Conservation (phyloP, 257 asterid species). For the Plantago major region DNA sequence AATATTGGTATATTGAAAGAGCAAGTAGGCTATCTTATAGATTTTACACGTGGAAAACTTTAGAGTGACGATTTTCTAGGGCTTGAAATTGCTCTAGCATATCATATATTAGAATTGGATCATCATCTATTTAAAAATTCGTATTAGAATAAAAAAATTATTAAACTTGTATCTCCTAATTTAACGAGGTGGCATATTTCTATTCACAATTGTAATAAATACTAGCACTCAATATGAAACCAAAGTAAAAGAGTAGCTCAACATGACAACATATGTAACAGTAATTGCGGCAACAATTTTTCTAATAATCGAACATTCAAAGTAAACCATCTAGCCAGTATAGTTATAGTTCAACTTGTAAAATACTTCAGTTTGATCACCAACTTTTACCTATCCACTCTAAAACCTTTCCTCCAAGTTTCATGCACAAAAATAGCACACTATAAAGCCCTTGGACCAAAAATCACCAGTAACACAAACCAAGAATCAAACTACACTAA, state of each 20-base stretch:
- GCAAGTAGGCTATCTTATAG: too few relatives aligned
- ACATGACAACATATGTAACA: slow-evolving; percentile 34
- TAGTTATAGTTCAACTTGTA: background rate
- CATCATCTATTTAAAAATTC: too few relatives aligned
- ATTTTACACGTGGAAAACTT: too few relatives aligned
- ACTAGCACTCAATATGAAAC: background rate
- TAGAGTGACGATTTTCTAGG: too few relatives aligned
- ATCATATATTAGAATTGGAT: too few relatives aligned
- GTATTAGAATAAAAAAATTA: too few relatives aligned
- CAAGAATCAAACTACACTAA: background rate
- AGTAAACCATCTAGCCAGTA: background rate
- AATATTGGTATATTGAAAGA: too few relatives aligned
- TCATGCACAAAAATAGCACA: background rate
- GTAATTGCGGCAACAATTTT: slow-evolving; percentile 3
- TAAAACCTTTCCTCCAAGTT: background rate
- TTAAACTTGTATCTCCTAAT: too few relatives aligned
- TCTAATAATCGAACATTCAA: slow-evolving; percentile 15
- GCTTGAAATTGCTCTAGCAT: too few relatives aligned
- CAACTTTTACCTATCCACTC: slow-evolving; percentile 37
- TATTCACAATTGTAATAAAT: too few relatives aligned
- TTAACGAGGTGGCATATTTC: too few relatives aligned
- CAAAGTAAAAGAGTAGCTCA: slow-evolving; percentile 24
- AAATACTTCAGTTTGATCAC: slow-evolving; percentile 33
- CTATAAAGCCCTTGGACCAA: background rate
- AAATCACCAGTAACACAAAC: background rate